Evolutionary conservation across 2,329 filamentous ascomycete species (phyloP).

Genomic region (Xylaria sp.): DNA sequence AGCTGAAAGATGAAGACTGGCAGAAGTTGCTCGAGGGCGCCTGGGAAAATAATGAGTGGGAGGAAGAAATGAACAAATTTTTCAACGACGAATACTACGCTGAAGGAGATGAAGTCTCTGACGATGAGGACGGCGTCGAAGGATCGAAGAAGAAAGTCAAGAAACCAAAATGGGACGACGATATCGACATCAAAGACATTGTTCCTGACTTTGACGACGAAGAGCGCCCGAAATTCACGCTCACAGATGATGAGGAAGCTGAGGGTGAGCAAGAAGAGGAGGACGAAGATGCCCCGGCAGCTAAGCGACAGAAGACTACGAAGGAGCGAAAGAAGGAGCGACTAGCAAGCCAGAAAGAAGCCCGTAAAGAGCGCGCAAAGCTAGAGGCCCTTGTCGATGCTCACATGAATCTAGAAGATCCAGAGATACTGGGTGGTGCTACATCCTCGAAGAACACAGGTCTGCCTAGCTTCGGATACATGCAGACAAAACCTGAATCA

Average conservation of each 20-base stretch:
- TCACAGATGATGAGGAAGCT: constrained; percentile 65
- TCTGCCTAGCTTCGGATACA: constrained; percentile 80
- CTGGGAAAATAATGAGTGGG: constrained; percentile 92
- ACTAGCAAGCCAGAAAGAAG: constrained; percentile 71
- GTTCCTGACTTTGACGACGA: constrained; percentile 86
- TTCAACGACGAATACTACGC: constrained; percentile 95
- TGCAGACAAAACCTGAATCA: constrained; percentile 88
- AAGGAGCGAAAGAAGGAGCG: constrained; percentile 70
- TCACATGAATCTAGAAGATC: constrained; percentile 78
- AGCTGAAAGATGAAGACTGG: constrained; percentile 81
- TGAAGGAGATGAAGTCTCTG: constrained; percentile 72
- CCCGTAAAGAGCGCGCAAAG: constrained; percentile 82
- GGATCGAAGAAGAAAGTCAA: constrained; percentile 70
- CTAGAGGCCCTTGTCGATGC: constrained; percentile 89
- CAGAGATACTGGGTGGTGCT: constrained; percentile 62
- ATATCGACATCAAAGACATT: constrained; percentile 96
- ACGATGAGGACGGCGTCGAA: constrained; percentile 63
- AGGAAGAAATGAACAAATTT: constrained; percentile 85
- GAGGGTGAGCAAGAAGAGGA: constrained; percentile 55
- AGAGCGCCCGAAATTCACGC: constrained; percentile 63
- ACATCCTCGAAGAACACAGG: constrained; percentile 42
- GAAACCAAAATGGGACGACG: constrained; percentile 94
- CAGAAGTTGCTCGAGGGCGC: constrained; percentile 83
- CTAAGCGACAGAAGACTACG: constrained; percentile 69
- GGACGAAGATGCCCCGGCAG: constrained; percentile 56